phyloP scores from a whole-genome alignment of 352 stramenopile species.

The Globisporangium radiosum region DNA sequence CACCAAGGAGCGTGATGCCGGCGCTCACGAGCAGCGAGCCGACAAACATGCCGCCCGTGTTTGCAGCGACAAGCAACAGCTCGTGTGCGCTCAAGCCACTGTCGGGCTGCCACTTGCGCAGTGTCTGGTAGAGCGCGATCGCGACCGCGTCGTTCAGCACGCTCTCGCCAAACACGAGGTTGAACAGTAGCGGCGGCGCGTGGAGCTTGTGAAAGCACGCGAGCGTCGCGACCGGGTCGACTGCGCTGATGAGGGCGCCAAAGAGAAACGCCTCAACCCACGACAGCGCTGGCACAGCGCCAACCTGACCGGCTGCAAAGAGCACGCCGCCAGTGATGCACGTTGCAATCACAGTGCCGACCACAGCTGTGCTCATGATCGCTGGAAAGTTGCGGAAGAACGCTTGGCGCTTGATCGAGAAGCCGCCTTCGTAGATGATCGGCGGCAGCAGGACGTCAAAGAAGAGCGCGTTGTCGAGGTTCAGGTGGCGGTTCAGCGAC shows the following conservation, averaged over 20 bases:
- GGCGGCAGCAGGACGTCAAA: conserved; percentile 81
- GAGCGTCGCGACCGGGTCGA: conserved; percentile 91
- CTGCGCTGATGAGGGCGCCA: conserved; percentile 89
- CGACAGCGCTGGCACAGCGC: conserved; percentile 66
- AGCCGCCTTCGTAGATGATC: conserved; percentile 85
- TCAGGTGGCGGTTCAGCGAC: conserved; percentile 68
- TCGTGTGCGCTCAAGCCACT: conserved; percentile 60
- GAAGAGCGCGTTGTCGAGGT: conserved; percentile 85
- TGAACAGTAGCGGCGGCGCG: conserved; percentile 87
- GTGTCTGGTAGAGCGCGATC: conserved; percentile 92
- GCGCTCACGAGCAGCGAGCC: conserved; percentile 67
- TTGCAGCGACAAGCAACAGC: conserved; percentile 50
- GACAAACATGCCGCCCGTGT: conserved; percentile 73
- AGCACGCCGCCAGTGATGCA: conserved; percentile 70
- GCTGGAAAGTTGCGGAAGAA: conserved; percentile 85
- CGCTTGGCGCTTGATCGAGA: conserved; percentile 78
- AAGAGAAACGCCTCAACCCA: conserved; percentile 91
- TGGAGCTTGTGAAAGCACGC: conserved; percentile 90
- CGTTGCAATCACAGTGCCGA: conserved; percentile 75
- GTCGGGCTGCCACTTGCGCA: conserved; percentile 82
- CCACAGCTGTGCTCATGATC: conserved; percentile 79
- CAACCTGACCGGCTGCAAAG: conserved; percentile 52
- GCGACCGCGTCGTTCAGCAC: conserved; percentile 93
- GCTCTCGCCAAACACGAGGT: conserved; percentile 93
- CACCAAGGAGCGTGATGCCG: conserved; percentile 63